phyloP scores from a whole-genome alignment of 2,329 filamentous ascomycete genomes.

The Fusarium dlaminii region DNA sequence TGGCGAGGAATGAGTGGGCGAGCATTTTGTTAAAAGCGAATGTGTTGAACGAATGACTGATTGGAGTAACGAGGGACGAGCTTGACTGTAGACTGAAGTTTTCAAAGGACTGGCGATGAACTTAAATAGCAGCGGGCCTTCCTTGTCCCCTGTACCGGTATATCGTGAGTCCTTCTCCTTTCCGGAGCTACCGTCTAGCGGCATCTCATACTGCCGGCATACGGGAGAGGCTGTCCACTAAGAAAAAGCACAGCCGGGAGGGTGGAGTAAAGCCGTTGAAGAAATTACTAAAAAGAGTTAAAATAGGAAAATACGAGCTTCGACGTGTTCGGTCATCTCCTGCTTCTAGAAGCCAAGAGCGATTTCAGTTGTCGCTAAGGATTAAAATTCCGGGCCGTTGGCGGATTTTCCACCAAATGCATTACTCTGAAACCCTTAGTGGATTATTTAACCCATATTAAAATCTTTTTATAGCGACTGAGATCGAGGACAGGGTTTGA shows the following conservation, averaged over 20 bases:
- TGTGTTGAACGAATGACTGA: neutral
- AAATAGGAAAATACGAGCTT: neutral
- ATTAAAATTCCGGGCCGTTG: neutral
- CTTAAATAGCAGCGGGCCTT: neutral
- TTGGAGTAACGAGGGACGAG: neutral
- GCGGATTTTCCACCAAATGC: neutral
- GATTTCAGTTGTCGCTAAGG: neutral
- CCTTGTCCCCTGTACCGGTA: neutral
- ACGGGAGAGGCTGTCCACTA: neutral
- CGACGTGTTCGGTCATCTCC: neutral
- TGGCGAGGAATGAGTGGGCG: neutral
- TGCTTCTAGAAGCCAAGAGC: neutral
- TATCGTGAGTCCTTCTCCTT: neutral
- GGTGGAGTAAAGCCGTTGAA: neutral
- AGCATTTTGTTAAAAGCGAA: slow-evolving; percentile 3
- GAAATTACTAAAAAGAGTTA: neutral
- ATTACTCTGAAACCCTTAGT: neutral
- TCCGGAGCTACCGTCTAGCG: neutral
- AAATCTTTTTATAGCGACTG: slow-evolving; percentile 4
- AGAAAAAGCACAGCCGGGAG: neutral
- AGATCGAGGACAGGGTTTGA: neutral
- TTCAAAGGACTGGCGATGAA: fast-evolving
- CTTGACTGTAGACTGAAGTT: neutral
- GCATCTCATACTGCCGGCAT: neutral
- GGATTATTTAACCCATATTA: neutral